These are phyloP conservation scores for Telfairia occidentalis DNA, from an alignment of 331 rosid species.

Conservation along the genomic window DNA sequence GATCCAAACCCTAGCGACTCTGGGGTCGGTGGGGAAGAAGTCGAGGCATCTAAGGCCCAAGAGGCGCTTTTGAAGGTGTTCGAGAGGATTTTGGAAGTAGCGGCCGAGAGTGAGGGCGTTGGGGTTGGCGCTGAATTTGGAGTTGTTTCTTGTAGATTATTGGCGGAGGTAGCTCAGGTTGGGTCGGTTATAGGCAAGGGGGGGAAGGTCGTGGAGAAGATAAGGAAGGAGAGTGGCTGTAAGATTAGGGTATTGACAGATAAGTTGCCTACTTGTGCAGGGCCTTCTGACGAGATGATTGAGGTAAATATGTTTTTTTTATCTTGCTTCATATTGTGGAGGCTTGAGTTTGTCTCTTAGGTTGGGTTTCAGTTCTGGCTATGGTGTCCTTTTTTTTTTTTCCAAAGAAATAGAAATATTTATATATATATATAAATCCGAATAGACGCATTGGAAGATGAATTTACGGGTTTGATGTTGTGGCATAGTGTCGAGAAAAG, in stretches of 20 bases:
- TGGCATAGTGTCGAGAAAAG: background rate
- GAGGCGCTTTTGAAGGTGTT: slow-evolving; percentile 77
- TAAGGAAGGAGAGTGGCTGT: slow-evolving; percentile 62
- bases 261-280: slow-evolving; percentile 53
- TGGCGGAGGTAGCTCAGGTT: slow-evolving; percentile 51
- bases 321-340: background rate
- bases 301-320: slow-evolving; percentile 44
- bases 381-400: no score
- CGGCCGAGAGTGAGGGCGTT: slow-evolving; percentile 60
- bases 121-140: slow-evolving; percentile 30
- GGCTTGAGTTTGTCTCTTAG: background rate
- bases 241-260: slow-evolving; percentile 61
- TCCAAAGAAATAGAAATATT: no score
- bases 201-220: slow-evolving; percentile 87
- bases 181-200: slow-evolving; percentile 93
- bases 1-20: background rate
- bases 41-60: slow-evolving; percentile 74
- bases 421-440: no score
- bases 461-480: background rate
- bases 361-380: background rate
- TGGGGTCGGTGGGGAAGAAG: background rate
- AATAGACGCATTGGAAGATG: background rate
- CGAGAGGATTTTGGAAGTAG: slow-evolving; percentile 83
- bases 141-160: slow-evolving; percentile 67
- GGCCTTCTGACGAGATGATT: slow-evolving; percentile 55